These are phyloP conservation scores for Ophiostoma triangulosporum DNA, from an alignment of 2,329 filamentous ascomycete genomes.

Conservation along the genomic window DNA sequence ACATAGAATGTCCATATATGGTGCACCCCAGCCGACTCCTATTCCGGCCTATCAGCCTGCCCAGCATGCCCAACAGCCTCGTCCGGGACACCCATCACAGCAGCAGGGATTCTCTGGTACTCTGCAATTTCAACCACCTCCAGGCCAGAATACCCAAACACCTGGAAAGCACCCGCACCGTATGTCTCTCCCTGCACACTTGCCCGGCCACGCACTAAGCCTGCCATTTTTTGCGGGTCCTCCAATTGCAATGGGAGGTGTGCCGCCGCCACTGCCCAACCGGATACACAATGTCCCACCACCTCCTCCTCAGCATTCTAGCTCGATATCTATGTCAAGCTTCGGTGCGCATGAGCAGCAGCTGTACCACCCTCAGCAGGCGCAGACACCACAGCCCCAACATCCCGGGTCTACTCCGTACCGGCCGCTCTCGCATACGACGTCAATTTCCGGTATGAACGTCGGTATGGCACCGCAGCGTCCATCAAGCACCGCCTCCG, in stretches of 20 bases:
- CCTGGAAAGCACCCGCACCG: neutral
- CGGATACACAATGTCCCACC: neutral
- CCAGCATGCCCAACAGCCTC: neutral
- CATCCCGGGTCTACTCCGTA: neutral
- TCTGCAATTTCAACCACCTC: neutral
- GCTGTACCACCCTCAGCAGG: neutral
- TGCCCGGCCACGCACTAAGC: neutral
- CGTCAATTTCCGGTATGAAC: neutral
- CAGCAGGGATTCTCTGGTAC: neutral
- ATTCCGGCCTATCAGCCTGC: neutral
- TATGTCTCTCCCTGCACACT: constrained; percentile 3
- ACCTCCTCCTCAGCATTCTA: neutral
- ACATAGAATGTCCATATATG: constrained; percentile 7
- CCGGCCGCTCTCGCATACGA: neutral
- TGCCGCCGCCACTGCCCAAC: constrained; percentile 4
- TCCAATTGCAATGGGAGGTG: neutral
- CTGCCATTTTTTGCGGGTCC: constrained; percentile 5
- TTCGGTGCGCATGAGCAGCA: neutral
- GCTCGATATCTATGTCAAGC: neutral
- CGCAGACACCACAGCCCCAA: neutral
- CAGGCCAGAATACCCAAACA: neutral
- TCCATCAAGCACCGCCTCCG: neutral
- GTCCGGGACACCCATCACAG: neutral
- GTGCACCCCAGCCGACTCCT: neutral
- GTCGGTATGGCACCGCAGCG: neutral